Percentiles rank a stretch among this genome's conserved stretches.
phyloP scores from a whole-genome alignment of 805 yeast genomes.

The Grigorovia humatica region DNA sequence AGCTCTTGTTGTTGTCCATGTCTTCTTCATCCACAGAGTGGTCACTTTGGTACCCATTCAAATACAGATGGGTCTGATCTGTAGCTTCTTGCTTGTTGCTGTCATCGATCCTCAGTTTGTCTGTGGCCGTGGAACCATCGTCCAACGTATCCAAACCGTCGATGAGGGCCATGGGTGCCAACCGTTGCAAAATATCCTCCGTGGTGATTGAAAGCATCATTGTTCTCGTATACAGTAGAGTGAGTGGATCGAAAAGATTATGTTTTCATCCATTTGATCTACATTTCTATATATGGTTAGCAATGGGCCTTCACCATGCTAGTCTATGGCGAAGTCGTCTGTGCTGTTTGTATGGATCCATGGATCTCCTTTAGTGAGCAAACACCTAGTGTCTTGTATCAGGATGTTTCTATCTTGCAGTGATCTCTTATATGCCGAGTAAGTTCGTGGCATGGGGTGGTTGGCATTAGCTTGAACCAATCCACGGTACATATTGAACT shows the following conservation, averaged over 20 bases:
- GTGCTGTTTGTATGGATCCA: conserved; percentile 36
- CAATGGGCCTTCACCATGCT: too few relatives aligned
- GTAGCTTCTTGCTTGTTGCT: not conserved
- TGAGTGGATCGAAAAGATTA: not conserved
- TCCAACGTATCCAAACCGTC: not conserved
- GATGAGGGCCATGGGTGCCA: conserved; percentile 4
- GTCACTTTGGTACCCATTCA: conserved; percentile 7
- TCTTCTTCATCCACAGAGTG: conserved; percentile 1
- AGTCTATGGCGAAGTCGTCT: conserved; percentile 32
- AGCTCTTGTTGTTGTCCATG: not conserved
- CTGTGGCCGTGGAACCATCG: not conserved
- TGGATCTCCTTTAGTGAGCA: conserved; percentile 27
- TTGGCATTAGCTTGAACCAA: not conserved
- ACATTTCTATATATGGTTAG: not conserved
- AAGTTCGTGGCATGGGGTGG: not conserved
- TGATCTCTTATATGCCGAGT: not conserved
- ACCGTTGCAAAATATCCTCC: conserved; percentile 1
- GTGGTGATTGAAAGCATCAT: not conserved
- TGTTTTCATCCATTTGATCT: not conserved
- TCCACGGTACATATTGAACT: not conserved
- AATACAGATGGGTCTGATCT: conserved; percentile 9
- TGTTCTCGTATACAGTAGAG: not conserved
- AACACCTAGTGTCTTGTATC: conserved; percentile 23
- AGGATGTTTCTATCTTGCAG: conserved; percentile 19
- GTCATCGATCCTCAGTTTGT: conserved; percentile 10